Base-by-base conservation (phyloP, 495 filamentous ascomycete genomes). In the Penicillium bovifimosum region DNA sequence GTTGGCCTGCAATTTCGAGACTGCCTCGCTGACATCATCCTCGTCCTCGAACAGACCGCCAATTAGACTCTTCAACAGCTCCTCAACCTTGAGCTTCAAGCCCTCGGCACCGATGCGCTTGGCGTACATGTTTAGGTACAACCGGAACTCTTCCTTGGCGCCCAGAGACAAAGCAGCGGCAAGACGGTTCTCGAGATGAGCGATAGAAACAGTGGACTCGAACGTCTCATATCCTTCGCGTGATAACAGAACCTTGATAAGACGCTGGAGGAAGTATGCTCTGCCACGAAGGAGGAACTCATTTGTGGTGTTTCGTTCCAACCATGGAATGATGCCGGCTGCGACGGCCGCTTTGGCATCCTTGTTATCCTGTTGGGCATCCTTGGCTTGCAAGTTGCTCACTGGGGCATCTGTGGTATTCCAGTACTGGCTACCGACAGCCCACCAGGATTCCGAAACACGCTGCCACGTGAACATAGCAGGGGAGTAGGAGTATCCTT, bases 381-480 rank as follows among this genome's bases (percentile, higher is more conserved):
- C 84, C 8, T 85, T 84, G 0, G 87, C 81, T 42, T 90, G 85
- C 7, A 95, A 65, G 45, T 90, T 88, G 51, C 86, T 82, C 26
- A 91, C 78, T 0, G 89, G 88, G 10, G 86, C 84, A 55, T 92
- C 91, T 32, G 89, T 90, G n/a, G 87, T 88, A 69, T 96, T 96
- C 93, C 95, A 97, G 66, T 97, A 97, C 66, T 97, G 93, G 63
- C 87, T 92, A 18, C 91, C 92, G 1, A 96, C 89, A 2, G 93
- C 91, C 93, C 95, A 99, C 95, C 93, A 99, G 1, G 87, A 76
- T 70, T 99, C 93, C 4, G 88, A 90, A 10, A 97, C 76, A 9
- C 91, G 84, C 72, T 96, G 92, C 93, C 93, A 99, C n/a, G 83
- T 79, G 61, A 81, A 90, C 83, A 97, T 85, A 14, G 72, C 70